Conservation (phyloP, 2,329 filamentous ascomycete genomes). For the Gliomastix tumulicola region DNA sequence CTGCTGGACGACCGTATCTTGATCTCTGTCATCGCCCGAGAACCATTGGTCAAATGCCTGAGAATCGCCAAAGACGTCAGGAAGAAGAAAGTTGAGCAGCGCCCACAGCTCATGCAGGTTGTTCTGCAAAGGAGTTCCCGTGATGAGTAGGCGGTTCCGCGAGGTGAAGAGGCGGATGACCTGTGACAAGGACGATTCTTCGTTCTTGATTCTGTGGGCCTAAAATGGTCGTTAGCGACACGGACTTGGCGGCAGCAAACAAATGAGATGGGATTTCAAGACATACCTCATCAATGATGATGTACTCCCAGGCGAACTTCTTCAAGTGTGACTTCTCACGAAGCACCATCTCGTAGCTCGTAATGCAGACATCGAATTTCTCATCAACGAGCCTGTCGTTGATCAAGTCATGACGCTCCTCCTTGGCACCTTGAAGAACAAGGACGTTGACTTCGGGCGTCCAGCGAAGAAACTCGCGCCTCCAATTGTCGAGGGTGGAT, state of each 20-base stretch:
- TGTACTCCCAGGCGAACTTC: conserved; percentile 99
- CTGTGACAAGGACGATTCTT: conserved; percentile 92
- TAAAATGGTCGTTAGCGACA: no score
- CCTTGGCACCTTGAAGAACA: conserved; percentile 90
- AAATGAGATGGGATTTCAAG: no score
- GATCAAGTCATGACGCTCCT: conserved; percentile 83
- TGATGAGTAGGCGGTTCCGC: conserved; percentile 89
- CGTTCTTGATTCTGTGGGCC: conserved; percentile 97
- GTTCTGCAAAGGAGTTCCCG: conserved; percentile 93
- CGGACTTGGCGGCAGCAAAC: no score
- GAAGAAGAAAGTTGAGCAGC: conserved; percentile 92
- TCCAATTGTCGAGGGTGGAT: conserved; percentile 97
- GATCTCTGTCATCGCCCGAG: conserved; percentile 79
- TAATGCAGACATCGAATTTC: conserved; percentile 96
- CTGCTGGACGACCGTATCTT: conserved; percentile 93
- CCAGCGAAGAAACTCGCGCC: conserved; percentile 88
- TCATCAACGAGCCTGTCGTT: conserved; percentile 87
- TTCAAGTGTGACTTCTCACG: conserved; percentile 90
- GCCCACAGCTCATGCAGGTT: conserved; percentile 98
- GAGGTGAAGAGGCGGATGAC: conserved; percentile 96
- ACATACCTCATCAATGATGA: conserved; percentile 80
- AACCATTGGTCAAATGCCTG: conserved; percentile 99
- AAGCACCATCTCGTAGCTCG: conserved; percentile 98
- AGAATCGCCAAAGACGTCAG: conserved; percentile 94
- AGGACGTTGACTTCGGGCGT: conserved; percentile 93